A percentile compares a stretch with the other conserved stretches of the same genome.
These are phyloP conservation scores for Seiridium cupressi DNA, from an alignment of 2,329 filamentous ascomycete species.

Conservation along the genomic window DNA sequence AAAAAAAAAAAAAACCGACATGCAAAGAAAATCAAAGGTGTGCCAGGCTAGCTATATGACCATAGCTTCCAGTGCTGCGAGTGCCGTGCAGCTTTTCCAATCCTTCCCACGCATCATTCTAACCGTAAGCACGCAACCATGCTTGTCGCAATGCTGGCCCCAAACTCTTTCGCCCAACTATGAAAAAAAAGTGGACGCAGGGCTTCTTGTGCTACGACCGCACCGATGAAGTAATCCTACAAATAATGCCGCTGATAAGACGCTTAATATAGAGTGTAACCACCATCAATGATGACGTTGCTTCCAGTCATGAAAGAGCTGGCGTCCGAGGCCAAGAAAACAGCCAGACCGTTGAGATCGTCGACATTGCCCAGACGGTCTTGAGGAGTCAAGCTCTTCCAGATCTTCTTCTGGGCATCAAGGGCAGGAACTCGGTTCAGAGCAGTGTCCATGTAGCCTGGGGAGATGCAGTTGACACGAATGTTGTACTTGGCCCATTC, in stretches of 20 bases:
- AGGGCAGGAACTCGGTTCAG: conserved; percentile 76
- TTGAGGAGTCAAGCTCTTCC: conserved; percentile 72
- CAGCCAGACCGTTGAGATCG: conserved; percentile 74
- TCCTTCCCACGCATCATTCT: not conserved
- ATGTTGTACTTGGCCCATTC: conserved; percentile 83
- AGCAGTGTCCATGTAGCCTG: conserved; percentile 84
- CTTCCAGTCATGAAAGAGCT: conserved; percentile 75
- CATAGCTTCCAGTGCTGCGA: not conserved
- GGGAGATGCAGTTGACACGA: conserved; percentile 81
- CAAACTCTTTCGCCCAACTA: not conserved
- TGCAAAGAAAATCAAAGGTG: not conserved
- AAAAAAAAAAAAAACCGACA: not conserved
- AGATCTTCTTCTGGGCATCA: conserved; percentile 80
- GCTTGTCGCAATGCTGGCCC: not conserved
- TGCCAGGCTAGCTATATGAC: not conserved
- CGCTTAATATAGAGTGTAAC: conserved; percentile 61
- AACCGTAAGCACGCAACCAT: not conserved
- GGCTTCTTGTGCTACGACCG: not conserved
- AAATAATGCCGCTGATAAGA: not conserved
- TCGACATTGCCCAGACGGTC: conserved; percentile 69
- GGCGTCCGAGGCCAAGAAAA: conserved; percentile 73
- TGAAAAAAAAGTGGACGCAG: no score
- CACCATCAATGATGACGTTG: conserved; percentile 70
- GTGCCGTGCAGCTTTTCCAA: not conserved
- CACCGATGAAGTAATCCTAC: not conserved